These are phyloP conservation scores for Galerina sulciceps DNA, from an alignment of 768 basidiomycete species.

Conservation along the genomic window DNA sequence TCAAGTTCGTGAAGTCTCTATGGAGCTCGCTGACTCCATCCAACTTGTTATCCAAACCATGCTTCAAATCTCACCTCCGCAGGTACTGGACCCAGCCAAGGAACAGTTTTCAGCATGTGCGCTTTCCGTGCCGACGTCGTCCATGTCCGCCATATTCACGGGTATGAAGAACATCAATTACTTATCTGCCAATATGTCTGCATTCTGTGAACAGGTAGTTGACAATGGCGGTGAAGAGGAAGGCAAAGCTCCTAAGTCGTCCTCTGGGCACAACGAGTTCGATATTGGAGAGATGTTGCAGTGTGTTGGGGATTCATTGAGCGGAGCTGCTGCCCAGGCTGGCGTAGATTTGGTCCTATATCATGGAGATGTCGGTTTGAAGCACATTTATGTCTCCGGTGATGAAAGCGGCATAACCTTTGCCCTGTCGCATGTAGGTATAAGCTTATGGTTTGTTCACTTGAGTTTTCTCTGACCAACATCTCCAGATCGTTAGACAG, in stretches of 20 bases:
- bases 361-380: slow-evolving; percentile 87
- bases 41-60: slow-evolving; percentile 92
- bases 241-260: slow-evolving; percentile 10
- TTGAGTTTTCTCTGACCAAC: not conserved
- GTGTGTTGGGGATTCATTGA: slow-evolving; percentile 84
- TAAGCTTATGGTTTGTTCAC: not conserved
- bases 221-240: slow-evolving; percentile 3
- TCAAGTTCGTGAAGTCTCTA: slow-evolving; percentile 70
- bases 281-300: slow-evolving; percentile 93
- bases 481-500: slow-evolving; percentile 78
- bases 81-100: slow-evolving; percentile 89
- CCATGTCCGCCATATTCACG: slow-evolving; percentile 86
- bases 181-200: slow-evolving; percentile 82
- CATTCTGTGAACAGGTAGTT: slow-evolving; percentile 41
- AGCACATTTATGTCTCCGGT: slow-evolving; percentile 83
- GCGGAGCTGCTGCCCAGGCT: slow-evolving; percentile 79
- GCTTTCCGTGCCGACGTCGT: slow-evolving; percentile 84
- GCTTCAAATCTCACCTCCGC: slow-evolving; percentile 87
- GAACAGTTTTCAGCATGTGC: slow-evolving; percentile 93
- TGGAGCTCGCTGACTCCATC: slow-evolving; percentile 89
- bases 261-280: slow-evolving; percentile 61
- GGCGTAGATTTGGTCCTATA: slow-evolving; percentile 92
- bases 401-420: slow-evolving; percentile 86
- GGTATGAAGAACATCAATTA: slow-evolving; percentile 95
- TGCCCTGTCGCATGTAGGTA: slow-evolving; percentile 82